Percentiles rank a stretch among this genome's conserved stretches.
Conservation (phyloP, 1,284 basidiomycete genomes). For the Sutorius eximius region DNA sequence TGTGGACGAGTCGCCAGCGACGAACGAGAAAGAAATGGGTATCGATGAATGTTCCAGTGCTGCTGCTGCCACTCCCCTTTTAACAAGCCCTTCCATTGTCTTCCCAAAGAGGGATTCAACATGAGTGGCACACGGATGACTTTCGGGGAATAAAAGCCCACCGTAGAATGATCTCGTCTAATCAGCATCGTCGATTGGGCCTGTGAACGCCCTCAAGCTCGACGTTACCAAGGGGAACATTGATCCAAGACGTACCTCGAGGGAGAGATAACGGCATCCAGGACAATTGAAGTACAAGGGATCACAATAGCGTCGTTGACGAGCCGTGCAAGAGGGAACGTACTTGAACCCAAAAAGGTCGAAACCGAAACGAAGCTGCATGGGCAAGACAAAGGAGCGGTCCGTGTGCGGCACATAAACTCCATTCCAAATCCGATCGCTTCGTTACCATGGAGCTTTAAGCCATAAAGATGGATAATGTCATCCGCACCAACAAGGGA, state of each 20-base stretch:
- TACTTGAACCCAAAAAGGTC: neutral
- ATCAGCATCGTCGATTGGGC: neutral
- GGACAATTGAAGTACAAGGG: neutral
- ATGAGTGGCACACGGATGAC: neutral
- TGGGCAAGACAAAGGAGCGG: neutral
- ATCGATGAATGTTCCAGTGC: neutral
- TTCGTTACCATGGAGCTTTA: neutral
- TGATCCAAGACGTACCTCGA: neutral
- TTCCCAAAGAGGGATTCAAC: conserved; percentile 12
- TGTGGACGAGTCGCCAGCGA: conserved; percentile 23
- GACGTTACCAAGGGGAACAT: neutral
- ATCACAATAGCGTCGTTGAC: neutral
- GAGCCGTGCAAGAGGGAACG: neutral
- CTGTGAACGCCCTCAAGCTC: neutral
- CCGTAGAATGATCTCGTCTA: neutral
- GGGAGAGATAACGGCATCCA: conserved; percentile 2
- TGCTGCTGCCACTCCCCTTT: neutral
- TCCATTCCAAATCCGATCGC: neutral
- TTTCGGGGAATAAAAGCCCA: neutral
- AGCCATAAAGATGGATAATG: no score
- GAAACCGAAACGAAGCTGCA: neutral
- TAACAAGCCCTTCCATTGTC: conserved; percentile 12
- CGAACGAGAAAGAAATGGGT: conserved; percentile 4
- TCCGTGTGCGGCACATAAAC: neutral
- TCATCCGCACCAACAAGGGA: neutral